Base-by-base conservation (phyloP, 306 rosid genomes). In the Cucurbita pepo region DNA sequence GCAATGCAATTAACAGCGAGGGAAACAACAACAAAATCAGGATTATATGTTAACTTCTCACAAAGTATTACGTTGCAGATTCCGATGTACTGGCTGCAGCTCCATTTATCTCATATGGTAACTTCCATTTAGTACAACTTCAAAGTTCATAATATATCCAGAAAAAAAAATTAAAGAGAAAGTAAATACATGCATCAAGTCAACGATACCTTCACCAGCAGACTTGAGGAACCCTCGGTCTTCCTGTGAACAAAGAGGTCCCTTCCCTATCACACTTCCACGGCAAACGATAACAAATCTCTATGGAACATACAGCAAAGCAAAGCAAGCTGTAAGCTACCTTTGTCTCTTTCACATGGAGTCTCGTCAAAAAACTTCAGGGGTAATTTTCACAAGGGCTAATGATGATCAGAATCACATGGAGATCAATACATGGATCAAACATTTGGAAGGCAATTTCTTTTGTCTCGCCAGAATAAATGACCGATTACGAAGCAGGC, bases 161-260 rank as follows among this genome's bases (percentile, higher is more conserved):
- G 55, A 44, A 22, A 67, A 67, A 66, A 67, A 30, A 3, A 1
- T 25, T 1, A 30, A 30, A 30, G 34, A 30, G 34, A 30, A 30
- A 30, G 73, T 67, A 47, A 21, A 67, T 12, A 47, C 56, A 22
- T 22, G 73, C 21, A 21, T 66, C 22, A 61, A 59, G 19, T 59
- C 55, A 19, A 66, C n/a, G 14, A 66, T 66, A 67, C 73, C 73
- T 66, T 47, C 56, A 47, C 73, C 73, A 65, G 54, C 73, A 67
- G 43, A 47, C 47, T 47, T 44, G 71, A 67, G 73, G 36, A 45
- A 65, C 19, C 41, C 40, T 12, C 34, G 38, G 19, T 43, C 36
- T 44, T 19, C 71, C 56, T 16, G 43, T 43, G 56, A 45, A 67
- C 40, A 67, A 67, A 67, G 73, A 47, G 4, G 3, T 22, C 55